Evolutionary conservation across 805 yeast genomes (phyloP).

Genomic region (Hanseniaspora lindneri): DNA sequence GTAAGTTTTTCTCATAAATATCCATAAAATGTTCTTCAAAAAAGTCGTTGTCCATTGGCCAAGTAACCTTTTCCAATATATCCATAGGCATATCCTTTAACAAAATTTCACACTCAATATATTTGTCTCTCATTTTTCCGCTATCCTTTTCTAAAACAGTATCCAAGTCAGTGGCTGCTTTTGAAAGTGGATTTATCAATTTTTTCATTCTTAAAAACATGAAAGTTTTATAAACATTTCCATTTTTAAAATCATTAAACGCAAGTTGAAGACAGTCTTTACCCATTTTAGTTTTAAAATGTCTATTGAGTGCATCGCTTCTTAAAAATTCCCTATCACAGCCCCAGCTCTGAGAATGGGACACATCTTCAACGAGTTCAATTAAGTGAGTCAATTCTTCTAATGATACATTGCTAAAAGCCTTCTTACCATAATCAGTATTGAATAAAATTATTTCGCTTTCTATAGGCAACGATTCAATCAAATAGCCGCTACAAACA

Average conservation of each 20-base stretch:
- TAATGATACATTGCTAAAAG: not conserved
- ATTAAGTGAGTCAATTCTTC: not conserved
- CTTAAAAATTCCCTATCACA: constrained; percentile 71
- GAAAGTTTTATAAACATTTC: constrained; percentile 6
- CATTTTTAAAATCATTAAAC: constrained; percentile 37
- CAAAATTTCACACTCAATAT: not conserved
- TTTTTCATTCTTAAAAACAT: constrained; percentile 3
- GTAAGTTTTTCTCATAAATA: constrained; percentile 4
- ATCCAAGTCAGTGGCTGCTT: not conserved
- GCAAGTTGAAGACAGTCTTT: constrained; percentile 57
- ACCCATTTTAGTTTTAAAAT: constrained; percentile 70
- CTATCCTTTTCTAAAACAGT: not conserved
- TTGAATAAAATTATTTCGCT: not conserved
- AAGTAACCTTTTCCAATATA: not conserved
- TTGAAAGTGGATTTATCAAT: not conserved
- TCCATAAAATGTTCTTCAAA: constrained; percentile 1
- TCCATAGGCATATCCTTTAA: constrained; percentile 5
- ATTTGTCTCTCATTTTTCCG: not conserved
- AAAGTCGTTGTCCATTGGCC: constrained; percentile 1
- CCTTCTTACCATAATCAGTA: not conserved
- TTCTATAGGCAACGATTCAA: not conserved
- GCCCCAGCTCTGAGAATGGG: constrained; percentile 42
- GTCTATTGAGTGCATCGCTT: constrained; percentile 68
- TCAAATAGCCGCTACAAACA: constrained; percentile 5
- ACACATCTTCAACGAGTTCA: not conserved